Evolutionary conservation across 768 basidiomycete genomes (phyloP), one percentile per base, ranked within the genome.

Genomic region (Psilocybe tampanensis): DNA sequence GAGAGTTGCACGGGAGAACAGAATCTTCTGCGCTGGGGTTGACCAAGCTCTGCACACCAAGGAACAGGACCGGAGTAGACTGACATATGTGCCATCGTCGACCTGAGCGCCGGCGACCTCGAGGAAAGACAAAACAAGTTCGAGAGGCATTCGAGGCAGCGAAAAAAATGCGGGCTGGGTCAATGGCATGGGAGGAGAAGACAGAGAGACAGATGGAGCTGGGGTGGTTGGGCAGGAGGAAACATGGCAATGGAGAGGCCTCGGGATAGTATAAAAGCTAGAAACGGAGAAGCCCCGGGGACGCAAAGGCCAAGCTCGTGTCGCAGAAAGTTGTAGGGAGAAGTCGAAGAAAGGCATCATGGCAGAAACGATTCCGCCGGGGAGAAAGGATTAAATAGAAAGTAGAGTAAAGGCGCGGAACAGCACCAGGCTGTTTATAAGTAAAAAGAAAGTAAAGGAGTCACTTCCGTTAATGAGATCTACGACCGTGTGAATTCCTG

Each of bases 31-130:
- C 0, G 86, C 79, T 24, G 79, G 73, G n/a, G 71, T 62, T 1
- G 86, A 82, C 89, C 90, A 91, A 22, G 80, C 75, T 67, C 74
- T 79, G 77, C 82, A 89, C 21, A 91, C 86, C 47, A 90, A 79
- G 2, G 87, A 73, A 64, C 82, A 87, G 45, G 77, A 68, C 49
- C 67, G 70, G 47, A 90, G 76, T 18, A 88, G 73, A 12, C 68
- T 61, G 39, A 70, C 66, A 61, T 80, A 72, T 3, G 71, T 64
- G 48, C 72, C 66, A 26, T 70, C 59, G 23, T 72, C 67, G 32
- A 75, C 70, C 47, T 76, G 70, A 41, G 75, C 71, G 53, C 76
- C 80, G 3, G 82, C 81, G 13, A 78, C 70, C 68, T 89, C 86
- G 60, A 90, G 79, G 68, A 91, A 83, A 62, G 78, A 66, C 55